Conservation (phyloP, 2,329 filamentous ascomycete species). For the Talaromyces amestolkiae region DNA sequence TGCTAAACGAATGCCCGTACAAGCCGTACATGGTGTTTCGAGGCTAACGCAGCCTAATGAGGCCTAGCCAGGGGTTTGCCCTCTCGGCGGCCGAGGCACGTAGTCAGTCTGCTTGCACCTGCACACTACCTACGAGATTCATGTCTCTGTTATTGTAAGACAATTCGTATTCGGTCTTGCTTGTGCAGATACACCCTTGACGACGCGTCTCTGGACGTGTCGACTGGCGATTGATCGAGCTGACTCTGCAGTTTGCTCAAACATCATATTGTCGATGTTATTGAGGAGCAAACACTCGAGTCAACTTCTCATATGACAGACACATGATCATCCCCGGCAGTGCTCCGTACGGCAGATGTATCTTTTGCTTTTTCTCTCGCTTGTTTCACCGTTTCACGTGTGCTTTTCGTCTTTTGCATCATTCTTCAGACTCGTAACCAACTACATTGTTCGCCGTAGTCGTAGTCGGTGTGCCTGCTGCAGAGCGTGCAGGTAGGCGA, state of each 20-base stretch:
- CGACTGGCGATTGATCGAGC: not conserved
- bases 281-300: not conserved
- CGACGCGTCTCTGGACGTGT: not conserved
- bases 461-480: conserved; percentile 6
- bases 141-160: not conserved
- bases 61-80: conserved; percentile 10
- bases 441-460: not conserved
- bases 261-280: not conserved
- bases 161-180: not conserved
- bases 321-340: conserved; percentile 6
- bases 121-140: not conserved
- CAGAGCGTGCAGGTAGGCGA: not conserved
- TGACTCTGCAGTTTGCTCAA: not conserved
- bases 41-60: conserved; percentile 3
- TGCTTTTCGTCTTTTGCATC: not conserved
- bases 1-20: not conserved
- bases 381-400: not conserved
- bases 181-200: not conserved
- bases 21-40: not conserved
- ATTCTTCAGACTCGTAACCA: conserved; percentile 3
- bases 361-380: not conserved
- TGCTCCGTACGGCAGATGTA: not conserved
- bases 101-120: not conserved
- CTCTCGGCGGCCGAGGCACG: not conserved
- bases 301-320: not conserved